Percentiles rank a stretch among this genome's conserved stretches.
phyloP scores from a whole-genome alignment of 208 protist genomes.

The Trypanosoma scelopori region DNA sequence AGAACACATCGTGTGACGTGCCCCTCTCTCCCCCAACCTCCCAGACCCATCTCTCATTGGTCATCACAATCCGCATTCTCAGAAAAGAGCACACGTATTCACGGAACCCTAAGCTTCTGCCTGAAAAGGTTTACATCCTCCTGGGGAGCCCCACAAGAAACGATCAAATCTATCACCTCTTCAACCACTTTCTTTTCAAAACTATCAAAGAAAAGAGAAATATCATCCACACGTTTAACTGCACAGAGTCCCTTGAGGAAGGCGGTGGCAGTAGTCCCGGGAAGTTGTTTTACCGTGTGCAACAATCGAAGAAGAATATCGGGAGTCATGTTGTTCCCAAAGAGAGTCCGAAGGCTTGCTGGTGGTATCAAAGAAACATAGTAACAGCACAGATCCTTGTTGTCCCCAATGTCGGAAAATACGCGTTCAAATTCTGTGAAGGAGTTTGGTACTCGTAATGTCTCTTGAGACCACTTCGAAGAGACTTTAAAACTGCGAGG shows the following conservation, averaged over 20 bases:
- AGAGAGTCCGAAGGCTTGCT: conserved; percentile 46
- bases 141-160: conserved; percentile 40
- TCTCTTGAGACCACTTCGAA: conserved; percentile 50
- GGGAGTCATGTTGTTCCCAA: conserved; percentile 85
- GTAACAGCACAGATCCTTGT: conserved; percentile 66
- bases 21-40: too few species aligned
- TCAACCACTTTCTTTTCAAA: conserved; percentile 62
- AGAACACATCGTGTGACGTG: neutral
- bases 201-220: conserved; percentile 77
- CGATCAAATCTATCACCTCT: conserved; percentile 51
- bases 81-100: neutral
- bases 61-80: neutral
- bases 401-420: conserved; percentile 51
- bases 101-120: conserved; percentile 45
- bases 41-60: too few species aligned
- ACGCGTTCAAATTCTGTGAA: conserved; percentile 90
- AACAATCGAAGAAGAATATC: conserved; percentile 78
- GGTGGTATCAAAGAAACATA: conserved; percentile 73
- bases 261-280: conserved; percentile 37
- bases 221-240: conserved; percentile 76
- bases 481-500: conserved; percentile 29
- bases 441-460: conserved; percentile 64
- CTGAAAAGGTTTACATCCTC: conserved; percentile 54
- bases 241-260: conserved; percentile 71
- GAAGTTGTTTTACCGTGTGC: conserved; percentile 36